A percentile compares a stretch with the other conserved stretches of the same genome.
Conservation (phyloP, 768 basidiomycete species). For the Podaxis sp. region DNA sequence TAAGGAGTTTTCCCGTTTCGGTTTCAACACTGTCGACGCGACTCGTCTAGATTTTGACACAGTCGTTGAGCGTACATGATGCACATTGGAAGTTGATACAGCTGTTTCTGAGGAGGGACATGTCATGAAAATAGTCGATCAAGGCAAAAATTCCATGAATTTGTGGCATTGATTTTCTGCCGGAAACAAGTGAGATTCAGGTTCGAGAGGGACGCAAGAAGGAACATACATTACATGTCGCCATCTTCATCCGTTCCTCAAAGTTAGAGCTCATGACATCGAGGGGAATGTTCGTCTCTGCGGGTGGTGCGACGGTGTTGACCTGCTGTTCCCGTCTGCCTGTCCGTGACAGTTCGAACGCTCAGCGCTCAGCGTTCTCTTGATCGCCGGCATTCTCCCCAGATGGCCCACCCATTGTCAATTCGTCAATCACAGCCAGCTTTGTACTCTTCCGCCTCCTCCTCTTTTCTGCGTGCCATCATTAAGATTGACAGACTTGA, state of each 20-base stretch:
- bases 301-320: conserved; percentile 57
- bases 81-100: conserved; percentile 99
- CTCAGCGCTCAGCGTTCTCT: conserved; percentile 28
- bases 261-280: conserved; percentile 92
- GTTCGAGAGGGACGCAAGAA: not conserved
- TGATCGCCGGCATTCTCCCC: conserved; percentile 34
- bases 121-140: conserved; percentile 99
- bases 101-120: conserved; percentile 91
- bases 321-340: conserved; percentile 62
- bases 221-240: conserved; percentile 88
- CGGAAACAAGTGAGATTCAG: conserved; percentile 16
- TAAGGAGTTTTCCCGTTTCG: conserved; percentile 93
- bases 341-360: conserved; percentile 36
- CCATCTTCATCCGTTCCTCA: conserved; percentile 99
- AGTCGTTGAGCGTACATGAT: conserved; percentile 94
- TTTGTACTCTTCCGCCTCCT: conserved; percentile 78
- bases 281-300: conserved; percentile 58
- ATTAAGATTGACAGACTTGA: conserved; percentile 60
- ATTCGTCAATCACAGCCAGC: conserved; percentile 50
- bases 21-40: conserved; percentile 96
- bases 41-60: conserved; percentile 99
- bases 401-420: conserved; percentile 55
- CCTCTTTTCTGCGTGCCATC: conserved; percentile 86
- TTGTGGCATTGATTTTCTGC: conserved; percentile 95
- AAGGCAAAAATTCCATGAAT: conserved; percentile 98